phyloP scores from a whole-genome alignment of 2,329 filamentous ascomycete species.

The Piedraia hortae region DNA sequence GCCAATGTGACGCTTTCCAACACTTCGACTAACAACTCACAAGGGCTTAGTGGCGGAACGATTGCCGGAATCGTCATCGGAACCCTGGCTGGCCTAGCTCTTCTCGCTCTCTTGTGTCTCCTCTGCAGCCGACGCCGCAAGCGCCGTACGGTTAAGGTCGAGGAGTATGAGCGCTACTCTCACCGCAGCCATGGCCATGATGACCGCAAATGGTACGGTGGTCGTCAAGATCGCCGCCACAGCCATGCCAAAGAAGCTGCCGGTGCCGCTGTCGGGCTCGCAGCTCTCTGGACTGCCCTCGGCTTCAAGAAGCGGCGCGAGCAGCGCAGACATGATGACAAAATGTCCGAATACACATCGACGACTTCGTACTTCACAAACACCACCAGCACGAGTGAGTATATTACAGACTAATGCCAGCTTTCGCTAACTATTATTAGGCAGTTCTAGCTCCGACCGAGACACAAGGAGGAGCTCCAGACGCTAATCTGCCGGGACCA shows the following conservation, averaged over 20 bases:
- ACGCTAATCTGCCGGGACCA: no score
- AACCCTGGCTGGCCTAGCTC: constrained; percentile 34
- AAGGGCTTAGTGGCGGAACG: constrained; percentile 35
- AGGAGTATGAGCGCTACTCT: constrained; percentile 33
- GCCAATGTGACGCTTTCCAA: constrained; percentile 17
- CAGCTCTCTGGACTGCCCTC: constrained; percentile 17
- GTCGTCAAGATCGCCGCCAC: constrained; percentile 8
- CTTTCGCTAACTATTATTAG: constrained; percentile 7
- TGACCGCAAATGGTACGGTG: constrained; percentile 22
- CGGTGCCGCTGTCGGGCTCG: constrained; percentile 17
- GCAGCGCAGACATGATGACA: constrained; percentile 14
- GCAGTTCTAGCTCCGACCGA: constrained; percentile 20
- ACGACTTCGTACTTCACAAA: constrained; percentile 20
- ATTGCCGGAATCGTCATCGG: constrained; percentile 64
- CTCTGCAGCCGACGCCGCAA: constrained; percentile 29
- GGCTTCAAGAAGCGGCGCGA: constrained; percentile 18
- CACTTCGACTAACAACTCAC: constrained; percentile 4
- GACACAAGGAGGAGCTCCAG: constrained; percentile 15
- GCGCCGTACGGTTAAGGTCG: constrained; percentile 27
- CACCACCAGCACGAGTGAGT: constrained; percentile 21
- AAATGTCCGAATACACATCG: constrained; percentile 15
- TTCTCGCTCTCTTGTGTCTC: constrained; percentile 45
- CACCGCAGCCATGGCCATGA: constrained; percentile 24
- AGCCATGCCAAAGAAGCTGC: no score
- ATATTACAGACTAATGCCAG: no score